Percentiles rank a stretch among this genome's conserved stretches.
phyloP scores from a whole-genome alignment of 2,329 filamentous ascomycete species.

The Aureobasidium sp. region DNA sequence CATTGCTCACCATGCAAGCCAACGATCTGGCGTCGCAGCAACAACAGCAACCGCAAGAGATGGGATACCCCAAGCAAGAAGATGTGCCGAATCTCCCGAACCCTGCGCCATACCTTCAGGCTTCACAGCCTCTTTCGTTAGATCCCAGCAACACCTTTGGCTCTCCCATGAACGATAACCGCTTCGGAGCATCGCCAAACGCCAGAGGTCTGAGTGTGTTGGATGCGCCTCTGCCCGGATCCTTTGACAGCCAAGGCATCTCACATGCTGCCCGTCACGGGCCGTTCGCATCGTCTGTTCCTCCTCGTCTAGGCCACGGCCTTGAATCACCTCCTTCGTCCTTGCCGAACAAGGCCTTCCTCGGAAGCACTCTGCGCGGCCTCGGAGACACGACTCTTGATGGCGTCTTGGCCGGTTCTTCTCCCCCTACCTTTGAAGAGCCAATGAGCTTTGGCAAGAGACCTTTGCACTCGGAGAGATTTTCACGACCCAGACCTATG shows the following conservation, averaged over 20 bases:
- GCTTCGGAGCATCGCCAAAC: slow-evolving; percentile 67
- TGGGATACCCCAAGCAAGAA: neutral
- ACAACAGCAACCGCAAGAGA: slow-evolving; percentile 10
- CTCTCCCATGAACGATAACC: slow-evolving; percentile 69
- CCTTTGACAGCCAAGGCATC: slow-evolving; percentile 92
- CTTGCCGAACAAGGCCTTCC: slow-evolving; percentile 41
- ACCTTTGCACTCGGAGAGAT: slow-evolving; percentile 57
- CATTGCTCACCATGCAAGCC: slow-evolving; percentile 25
- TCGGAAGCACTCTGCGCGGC: slow-evolving; percentile 41
- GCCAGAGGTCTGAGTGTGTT: slow-evolving; percentile 68
- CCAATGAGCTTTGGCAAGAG: slow-evolving; percentile 57
- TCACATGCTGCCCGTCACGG: slow-evolving; percentile 85
- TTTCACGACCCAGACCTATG: slow-evolving; percentile 43
- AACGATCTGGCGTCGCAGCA: slow-evolving; percentile 11
- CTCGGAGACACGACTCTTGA: slow-evolving; percentile 44
- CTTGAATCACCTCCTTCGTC: slow-evolving; percentile 72
- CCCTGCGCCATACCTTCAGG: slow-evolving; percentile 3
- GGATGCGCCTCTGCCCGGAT: slow-evolving; percentile 85
- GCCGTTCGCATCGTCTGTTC: slow-evolving; percentile 85
- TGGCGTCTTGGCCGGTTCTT: slow-evolving; percentile 39
- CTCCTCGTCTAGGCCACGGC: slow-evolving; percentile 84
- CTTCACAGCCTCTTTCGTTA: slow-evolving; percentile 1
- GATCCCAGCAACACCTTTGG: slow-evolving; percentile 50
- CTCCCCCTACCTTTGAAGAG: slow-evolving; percentile 56
- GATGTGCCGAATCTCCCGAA: slow-evolving; percentile 1